Evolutionary conservation across 495 filamentous ascomycete species (phyloP).

Genomic region (Neurospora tetraspora): DNA sequence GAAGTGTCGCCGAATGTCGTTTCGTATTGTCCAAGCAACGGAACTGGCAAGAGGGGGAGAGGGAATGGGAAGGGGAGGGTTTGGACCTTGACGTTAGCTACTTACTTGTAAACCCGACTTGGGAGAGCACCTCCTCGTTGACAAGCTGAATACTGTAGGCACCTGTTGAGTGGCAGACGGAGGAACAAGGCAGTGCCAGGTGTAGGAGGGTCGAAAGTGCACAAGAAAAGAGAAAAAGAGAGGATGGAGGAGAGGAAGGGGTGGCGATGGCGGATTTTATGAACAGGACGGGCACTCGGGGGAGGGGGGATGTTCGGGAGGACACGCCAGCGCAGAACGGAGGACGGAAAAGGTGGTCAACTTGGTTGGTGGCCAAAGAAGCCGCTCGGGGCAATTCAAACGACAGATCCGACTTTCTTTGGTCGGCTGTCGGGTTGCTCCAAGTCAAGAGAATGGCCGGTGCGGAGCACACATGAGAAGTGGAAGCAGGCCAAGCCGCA

Average conservation of each 20-base stretch:
- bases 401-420: constrained; percentile 7
- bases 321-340: neutral
- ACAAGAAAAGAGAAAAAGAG: constrained; percentile 11
- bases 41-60: neutral
- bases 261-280: constrained; percentile 19
- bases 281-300: constrained; percentile 3
- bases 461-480: constrained; percentile 13
- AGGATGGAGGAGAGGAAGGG: constrained; percentile 9
- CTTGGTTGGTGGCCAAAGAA: constrained; percentile 5
- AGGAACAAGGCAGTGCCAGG: constrained; percentile 9
- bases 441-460: constrained; percentile 9
- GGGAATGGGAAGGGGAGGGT: neutral
- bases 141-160: constrained; percentile 5
- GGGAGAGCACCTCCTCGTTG: constrained; percentile 4
- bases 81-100: neutral
- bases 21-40: neutral
- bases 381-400: constrained; percentile 1
- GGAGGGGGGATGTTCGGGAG: neutral
- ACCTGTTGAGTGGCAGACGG: neutral
- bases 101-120: constrained; percentile 18
- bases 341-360: neutral
- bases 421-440: constrained; percentile 12
- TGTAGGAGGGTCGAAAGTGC: constrained; percentile 10
- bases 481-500: constrained; percentile 3
- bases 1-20: neutral